Base-by-base conservation (phyloP, 345 rosid genomes). In the Syzygium grande region DNA sequence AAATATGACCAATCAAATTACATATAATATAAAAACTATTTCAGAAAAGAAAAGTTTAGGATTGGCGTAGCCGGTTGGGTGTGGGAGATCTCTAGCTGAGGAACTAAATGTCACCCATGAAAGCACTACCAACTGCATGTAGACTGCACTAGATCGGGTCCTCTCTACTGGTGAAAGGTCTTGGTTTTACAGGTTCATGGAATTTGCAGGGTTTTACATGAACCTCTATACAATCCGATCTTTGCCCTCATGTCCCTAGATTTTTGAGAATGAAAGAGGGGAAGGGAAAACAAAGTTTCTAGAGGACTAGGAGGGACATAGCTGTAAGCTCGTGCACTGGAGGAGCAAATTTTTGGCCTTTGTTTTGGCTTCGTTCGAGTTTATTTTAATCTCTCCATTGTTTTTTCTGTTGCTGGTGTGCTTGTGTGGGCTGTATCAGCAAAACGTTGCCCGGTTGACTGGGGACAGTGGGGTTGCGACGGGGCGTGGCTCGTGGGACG, bases 371-470 rank as follows among this genome's bases (percentile, higher is more conserved):
- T 0, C 2, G 43, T 34, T 17, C 79, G 23, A 34, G 79, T 17
- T 38, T 16, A 17, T 68, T 68, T 4, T 68, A 30, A 30, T 30
- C 79, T 10, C 9, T 16, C 79, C 23, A 5, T 34, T 34, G 2
- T 17, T 23, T 23, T 68, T 34, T 8, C 79, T 68, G 79, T 68
- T 68, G 80, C 25, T 34, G 80, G 80, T 34, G 80, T 38, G 80
- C 46, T 73, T 73, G 80, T 58, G 77, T 85, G 68, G 86, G 91
- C 88, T 90, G 92, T 87, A 43, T 52, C 73, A 88, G 92, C 88
- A 88, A 86, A 59, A 87, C 56, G 41, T 16, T 94, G 97, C 91
- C 89, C 84, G 95, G 94, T 94, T 95, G 97, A 95, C 96, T 86
- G 91, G 93, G 88, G 95, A 94, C 97, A 94, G 46, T 77, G 79